These are phyloP conservation scores for Silene coronaria DNA, from an alignment of 179 eudicot genomes.

Conservation along the genomic window DNA sequence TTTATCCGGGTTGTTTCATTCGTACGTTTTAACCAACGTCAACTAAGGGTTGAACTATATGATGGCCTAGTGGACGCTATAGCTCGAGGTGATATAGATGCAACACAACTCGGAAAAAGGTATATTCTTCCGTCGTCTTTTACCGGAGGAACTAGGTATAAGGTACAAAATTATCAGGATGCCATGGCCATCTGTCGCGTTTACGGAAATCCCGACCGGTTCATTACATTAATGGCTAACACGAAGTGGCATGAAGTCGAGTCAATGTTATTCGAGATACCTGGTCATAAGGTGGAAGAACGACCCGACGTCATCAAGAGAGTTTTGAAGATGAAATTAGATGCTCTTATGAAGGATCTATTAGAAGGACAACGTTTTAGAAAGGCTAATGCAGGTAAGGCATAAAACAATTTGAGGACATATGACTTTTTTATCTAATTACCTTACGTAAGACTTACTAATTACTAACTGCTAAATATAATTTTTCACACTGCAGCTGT, in stretches of 20 bases:
- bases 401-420: not conserved
- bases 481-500: not conserved
- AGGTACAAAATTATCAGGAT: not conserved
- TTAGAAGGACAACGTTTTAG: too few species aligned
- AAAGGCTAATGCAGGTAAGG: not conserved
- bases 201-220: not conserved
- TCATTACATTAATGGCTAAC: not conserved
- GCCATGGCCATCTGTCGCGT: not conserved
- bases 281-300: not conserved
- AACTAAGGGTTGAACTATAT: not conserved
- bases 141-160: not conserved
- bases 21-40: not conserved
- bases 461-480: too few species aligned
- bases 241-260: not conserved
- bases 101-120: not conserved
- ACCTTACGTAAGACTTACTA: too few species aligned
- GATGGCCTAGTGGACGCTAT: not conserved
- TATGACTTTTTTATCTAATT: not conserved
- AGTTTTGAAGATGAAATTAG: not conserved
- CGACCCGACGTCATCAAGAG: not conserved
- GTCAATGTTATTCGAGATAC: too few species aligned
- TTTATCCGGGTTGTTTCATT: too few species aligned
- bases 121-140: not conserved
- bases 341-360: too few species aligned
- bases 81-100: not conserved